Evolutionary conservation across 164 flowering plant genomes (phyloP).

Genomic region (Dillenia suffruticosa): DNA sequence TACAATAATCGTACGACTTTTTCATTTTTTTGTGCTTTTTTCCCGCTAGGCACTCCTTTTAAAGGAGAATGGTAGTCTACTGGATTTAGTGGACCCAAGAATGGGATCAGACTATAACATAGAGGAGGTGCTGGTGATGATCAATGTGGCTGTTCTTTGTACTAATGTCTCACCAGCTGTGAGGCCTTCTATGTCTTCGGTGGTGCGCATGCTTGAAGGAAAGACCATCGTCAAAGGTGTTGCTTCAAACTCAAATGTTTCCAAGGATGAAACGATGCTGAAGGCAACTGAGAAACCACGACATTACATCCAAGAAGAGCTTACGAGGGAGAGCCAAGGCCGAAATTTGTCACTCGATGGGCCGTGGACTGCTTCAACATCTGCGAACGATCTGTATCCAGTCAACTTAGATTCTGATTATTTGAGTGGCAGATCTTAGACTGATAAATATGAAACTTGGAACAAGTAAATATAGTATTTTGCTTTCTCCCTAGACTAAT

Average conservation of each 20-base stretch:
- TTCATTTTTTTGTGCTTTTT: neutral
- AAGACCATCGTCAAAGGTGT: slow-evolving; percentile 15
- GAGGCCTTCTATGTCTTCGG: slow-evolving; percentile 57
- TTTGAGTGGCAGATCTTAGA: slow-evolving; percentile 17
- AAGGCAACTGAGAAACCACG: slow-evolving; percentile 7
- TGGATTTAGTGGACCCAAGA: slow-evolving; percentile 47
- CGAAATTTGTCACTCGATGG: slow-evolving; percentile 14
- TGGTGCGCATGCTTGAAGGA: slow-evolving; percentile 62
- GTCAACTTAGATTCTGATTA: slow-evolving; percentile 22
- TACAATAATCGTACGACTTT: neutral
- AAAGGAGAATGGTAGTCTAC: slow-evolving; percentile 25
- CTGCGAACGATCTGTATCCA: slow-evolving; percentile 39
- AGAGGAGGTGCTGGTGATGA: slow-evolving; percentile 30
- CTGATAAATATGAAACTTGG: neutral
- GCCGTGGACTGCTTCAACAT: slow-evolving; percentile 24
- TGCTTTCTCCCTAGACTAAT: too few species aligned
- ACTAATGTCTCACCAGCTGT: slow-evolving; percentile 26
- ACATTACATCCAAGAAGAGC: slow-evolving; percentile 2
- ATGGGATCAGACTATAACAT: slow-evolving; percentile 28
- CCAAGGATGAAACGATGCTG: slow-evolving; percentile 8
- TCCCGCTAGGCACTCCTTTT: slow-evolving; percentile 24
- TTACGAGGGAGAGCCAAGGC: slow-evolving; percentile 10
- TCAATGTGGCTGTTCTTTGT: slow-evolving; percentile 43
- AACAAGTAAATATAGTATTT: too few species aligned
- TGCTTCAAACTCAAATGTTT: slow-evolving; percentile 4